Conservation (phyloP, 2,329 filamentous ascomycete genomes). For the Domatiomyces globalis region DNA sequence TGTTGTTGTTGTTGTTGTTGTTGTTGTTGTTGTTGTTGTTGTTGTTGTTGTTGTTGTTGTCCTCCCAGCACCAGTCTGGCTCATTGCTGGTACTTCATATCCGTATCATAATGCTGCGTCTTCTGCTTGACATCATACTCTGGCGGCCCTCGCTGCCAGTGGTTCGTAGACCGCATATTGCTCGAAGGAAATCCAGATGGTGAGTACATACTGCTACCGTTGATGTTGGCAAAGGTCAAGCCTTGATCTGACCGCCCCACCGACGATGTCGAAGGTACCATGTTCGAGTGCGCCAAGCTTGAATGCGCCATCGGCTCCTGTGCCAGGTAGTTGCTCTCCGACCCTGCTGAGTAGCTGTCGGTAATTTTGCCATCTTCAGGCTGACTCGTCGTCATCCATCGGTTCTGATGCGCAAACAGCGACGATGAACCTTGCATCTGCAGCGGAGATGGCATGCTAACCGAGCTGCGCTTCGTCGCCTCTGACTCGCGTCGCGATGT, state of each 20-base stretch:
- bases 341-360: background rate
- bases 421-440: slow-evolving; percentile 13
- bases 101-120: background rate
- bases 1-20: too few relatives aligned
- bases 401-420: slow-evolving; percentile 15
- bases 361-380: background rate
- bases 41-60: background rate
- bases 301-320: background rate
- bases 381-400: slow-evolving; percentile 11
- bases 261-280: background rate
- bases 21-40: background rate
- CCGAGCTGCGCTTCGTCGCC: background rate
- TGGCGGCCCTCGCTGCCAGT: background rate
- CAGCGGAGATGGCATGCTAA: slow-evolving; percentile 7
- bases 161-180: background rate
- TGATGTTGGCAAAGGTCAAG: background rate
- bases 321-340: background rate
- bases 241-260: background rate
- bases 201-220: background rate
- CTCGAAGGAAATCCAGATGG: background rate
- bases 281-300: background rate
- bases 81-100: background rate
- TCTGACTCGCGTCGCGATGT: slow-evolving; percentile 7
- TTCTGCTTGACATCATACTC: background rate
- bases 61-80: background rate